phyloP scores from a whole-genome alignment of 2,329 filamentous ascomycete genomes.

The Pezicula radicicola region DNA sequence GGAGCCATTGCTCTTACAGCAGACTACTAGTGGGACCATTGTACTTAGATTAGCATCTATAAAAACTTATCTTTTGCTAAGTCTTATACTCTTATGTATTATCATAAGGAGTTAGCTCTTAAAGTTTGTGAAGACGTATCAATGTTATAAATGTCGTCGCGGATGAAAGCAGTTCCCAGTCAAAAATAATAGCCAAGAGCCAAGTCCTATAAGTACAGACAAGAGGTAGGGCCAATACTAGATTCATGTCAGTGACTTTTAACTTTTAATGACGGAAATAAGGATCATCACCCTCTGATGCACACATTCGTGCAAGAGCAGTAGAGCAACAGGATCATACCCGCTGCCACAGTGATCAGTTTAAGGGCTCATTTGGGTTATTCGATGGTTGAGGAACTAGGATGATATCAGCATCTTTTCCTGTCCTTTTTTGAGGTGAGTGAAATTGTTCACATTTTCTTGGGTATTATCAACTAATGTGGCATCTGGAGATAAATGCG shows the following conservation, averaged over 20 bases:
- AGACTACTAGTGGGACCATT: too few relatives aligned
- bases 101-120: too few relatives aligned
- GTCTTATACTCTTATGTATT: too few relatives aligned
- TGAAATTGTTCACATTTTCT: too few relatives aligned
- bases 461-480: too few relatives aligned
- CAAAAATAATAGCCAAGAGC: conserved; percentile 39
- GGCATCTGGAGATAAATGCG: too few relatives aligned
- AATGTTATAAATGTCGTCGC: conserved; percentile 14
- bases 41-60: too few relatives aligned
- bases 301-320: not conserved
- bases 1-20: too few relatives aligned
- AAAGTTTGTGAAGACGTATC: conserved; percentile 4
- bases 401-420: not conserved
- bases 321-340: not conserved
- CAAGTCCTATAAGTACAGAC: conserved; percentile 10
- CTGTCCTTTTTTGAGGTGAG: conserved; percentile 2
- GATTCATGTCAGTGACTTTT: too few relatives aligned
- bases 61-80: too few relatives aligned
- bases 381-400: conserved; percentile 38
- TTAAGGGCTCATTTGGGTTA: conserved; percentile 44
- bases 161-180: conserved; percentile 48
- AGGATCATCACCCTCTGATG: not conserved
- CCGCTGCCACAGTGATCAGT: conserved; percentile 1
- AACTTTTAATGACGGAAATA: too few relatives aligned
- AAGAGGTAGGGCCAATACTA: not conserved